A percentile compares a stretch with the other conserved stretches of the same genome.
Evolutionary conservation across 2,329 filamentous ascomycete species (phyloP).

Genomic region (Botryotinia calthae): DNA sequence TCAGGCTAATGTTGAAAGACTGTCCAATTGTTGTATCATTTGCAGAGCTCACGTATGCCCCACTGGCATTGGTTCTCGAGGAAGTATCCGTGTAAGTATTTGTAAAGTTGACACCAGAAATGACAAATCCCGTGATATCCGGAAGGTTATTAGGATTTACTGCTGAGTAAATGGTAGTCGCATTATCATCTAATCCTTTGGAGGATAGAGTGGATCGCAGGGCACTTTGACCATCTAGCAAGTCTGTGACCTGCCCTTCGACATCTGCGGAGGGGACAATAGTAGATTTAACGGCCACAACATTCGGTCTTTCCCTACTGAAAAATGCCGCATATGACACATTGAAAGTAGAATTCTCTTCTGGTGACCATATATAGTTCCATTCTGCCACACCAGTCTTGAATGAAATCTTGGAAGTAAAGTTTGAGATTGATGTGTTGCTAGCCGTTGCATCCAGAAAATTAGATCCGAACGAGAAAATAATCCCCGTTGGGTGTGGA

Average conservation of each 20-base stretch:
- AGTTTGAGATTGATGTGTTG: conserved; percentile 57
- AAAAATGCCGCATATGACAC: conserved; percentile 63
- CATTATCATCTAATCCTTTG: conserved; percentile 53
- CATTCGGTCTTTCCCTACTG: conserved; percentile 38
- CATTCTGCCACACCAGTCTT: conserved; percentile 61
- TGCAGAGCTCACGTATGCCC: conserved; percentile 46
- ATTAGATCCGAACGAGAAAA: conserved; percentile 54
- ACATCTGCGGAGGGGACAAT: conserved; percentile 53
- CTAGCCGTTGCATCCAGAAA: conserved; percentile 61
- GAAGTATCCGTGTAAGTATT: conserved; percentile 41
- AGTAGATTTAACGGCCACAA: conserved; percentile 52
- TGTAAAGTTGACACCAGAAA: conserved; percentile 47
- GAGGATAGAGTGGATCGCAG: conserved; percentile 58
- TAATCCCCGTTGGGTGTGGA: conserved; percentile 63
- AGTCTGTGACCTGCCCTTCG: conserved; percentile 60
- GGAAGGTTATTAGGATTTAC: conserved; percentile 61
- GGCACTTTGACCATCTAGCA: conserved; percentile 67
- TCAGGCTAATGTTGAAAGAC: conserved; percentile 52
- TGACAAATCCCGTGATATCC: conserved; percentile 61
- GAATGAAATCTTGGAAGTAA: conserved; percentile 60
- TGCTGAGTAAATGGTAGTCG: conserved; percentile 58
- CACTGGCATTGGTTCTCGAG: conserved; percentile 30
- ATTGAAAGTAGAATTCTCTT: conserved; percentile 48
- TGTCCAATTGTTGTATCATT: conserved; percentile 67
- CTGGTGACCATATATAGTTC: conserved; percentile 65